phyloP scores from a whole-genome alignment of 305 asterid species.

The Fraxinus angustifolia region DNA sequence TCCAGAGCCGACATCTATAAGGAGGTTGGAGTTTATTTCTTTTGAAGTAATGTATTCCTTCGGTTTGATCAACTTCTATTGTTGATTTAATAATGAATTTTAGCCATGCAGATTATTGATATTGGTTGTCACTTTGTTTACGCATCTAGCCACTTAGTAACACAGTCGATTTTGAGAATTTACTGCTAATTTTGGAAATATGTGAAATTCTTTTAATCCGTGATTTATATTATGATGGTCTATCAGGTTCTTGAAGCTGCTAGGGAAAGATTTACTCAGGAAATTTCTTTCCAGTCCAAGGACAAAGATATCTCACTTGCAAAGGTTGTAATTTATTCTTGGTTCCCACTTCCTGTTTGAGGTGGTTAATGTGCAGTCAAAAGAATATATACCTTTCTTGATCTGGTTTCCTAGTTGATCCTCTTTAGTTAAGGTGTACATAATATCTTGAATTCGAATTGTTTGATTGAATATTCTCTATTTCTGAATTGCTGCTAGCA shows the following conservation, averaged over 20 bases:
- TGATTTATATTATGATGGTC: neutral
- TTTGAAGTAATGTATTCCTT: neutral
- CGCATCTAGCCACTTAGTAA: neutral
- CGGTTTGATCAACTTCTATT: neutral
- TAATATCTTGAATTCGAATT: neutral
- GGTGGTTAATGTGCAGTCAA: neutral
- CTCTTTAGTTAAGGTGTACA: neutral
- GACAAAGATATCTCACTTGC: conserved; percentile 91
- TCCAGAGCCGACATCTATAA: conserved; percentile 56
- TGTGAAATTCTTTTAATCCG: conserved; percentile 11
- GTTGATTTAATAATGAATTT: neutral
- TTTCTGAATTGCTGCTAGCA: neutral
- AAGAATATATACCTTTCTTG: neutral
- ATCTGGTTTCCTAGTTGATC: neutral
- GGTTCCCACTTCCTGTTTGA: neutral
- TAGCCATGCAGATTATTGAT: neutral
- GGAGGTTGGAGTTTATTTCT: conserved; percentile 52
- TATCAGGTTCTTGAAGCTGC: conserved; percentile 32
- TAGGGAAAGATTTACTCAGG: conserved; percentile 66
- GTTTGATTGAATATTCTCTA: neutral
- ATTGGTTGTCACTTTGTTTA: neutral
- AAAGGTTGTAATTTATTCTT: conserved; percentile 44
- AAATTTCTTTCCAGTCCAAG: conserved; percentile 75
- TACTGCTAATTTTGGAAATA: neutral
- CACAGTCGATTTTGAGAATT: neutral